phyloP scores from a whole-genome alignment of 2,329 filamentous ascomycete species.

The Clonostachys rosea region DNA sequence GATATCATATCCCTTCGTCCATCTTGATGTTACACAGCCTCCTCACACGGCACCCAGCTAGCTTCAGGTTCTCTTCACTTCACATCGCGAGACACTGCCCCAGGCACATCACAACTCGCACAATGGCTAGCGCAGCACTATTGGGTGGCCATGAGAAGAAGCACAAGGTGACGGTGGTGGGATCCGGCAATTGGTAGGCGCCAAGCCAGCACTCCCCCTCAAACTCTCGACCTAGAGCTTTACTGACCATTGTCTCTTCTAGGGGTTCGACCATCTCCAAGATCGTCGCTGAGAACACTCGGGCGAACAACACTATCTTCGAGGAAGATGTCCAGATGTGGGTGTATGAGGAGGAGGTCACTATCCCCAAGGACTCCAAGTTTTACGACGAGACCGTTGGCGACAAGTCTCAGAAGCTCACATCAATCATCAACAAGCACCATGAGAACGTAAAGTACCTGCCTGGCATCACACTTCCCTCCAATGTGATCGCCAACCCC shows the following conservation, averaged over 20 bases:
- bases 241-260: background rate
- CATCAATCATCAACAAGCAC: constrained; percentile 79
- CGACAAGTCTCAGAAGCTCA: constrained; percentile 78
- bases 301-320: constrained; percentile 72
- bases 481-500: constrained; percentile 81
- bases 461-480: constrained; percentile 76
- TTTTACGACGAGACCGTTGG: constrained; percentile 63
- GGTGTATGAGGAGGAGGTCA: constrained; percentile 93
- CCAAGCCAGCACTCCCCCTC: background rate
- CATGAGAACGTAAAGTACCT: constrained; percentile 99
- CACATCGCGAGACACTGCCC: background rate
- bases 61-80: background rate
- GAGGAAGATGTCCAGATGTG: constrained; percentile 95
- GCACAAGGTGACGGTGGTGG: constrained; percentile 91
- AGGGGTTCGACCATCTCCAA: constrained; percentile 98
- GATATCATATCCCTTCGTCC: background rate
- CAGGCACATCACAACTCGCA: constrained; percentile 9
- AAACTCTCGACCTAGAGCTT: background rate
- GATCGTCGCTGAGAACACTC: constrained; percentile 90
- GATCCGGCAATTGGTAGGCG: constrained; percentile 89
- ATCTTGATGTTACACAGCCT: constrained; percentile 2
- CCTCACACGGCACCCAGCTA: background rate
- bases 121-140: constrained; percentile 21
- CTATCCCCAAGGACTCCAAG: constrained; percentile 65
- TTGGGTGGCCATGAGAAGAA: constrained; percentile 57